phyloP scores from a whole-genome alignment of 2,329 filamentous ascomycete genomes.

The Metarhizium anisopliae region DNA sequence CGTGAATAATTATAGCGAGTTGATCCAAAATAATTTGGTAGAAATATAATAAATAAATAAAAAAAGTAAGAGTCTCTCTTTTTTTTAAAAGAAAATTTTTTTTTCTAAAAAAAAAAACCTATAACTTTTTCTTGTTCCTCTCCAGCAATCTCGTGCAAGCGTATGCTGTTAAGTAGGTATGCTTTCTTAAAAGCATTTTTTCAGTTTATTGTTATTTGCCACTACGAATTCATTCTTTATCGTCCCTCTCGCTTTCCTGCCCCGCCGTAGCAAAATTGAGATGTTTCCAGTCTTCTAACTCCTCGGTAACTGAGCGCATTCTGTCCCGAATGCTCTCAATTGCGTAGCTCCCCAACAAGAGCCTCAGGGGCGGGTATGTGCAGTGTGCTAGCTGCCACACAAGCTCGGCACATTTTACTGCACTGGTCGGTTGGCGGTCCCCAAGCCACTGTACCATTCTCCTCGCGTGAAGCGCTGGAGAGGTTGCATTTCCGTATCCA shows the following conservation, averaged over 20 bases:
- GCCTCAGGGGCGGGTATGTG: slow-evolving; percentile 77
- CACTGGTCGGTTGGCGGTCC: slow-evolving; percentile 84
- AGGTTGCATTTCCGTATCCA: slow-evolving; percentile 67
- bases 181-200: too few relatives aligned
- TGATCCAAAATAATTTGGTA: too few relatives aligned
- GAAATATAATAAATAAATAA: too few relatives aligned
- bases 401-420: slow-evolving; percentile 84
- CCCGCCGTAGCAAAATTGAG: slow-evolving; percentile 53
- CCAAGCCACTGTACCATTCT: slow-evolving; percentile 92
- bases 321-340: slow-evolving; percentile 93
- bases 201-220: neutral
- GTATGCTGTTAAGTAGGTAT: too few relatives aligned
- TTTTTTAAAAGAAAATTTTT: too few relatives aligned
- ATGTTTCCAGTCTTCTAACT: slow-evolving; percentile 89
- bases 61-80: too few relatives aligned
- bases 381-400: slow-evolving; percentile 95
- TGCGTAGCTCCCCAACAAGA: slow-evolving; percentile 87
- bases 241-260: neutral
- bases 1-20: too few relatives aligned
- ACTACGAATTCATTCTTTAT: neutral
- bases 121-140: too few relatives aligned
- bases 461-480: slow-evolving; percentile 80
- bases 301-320: slow-evolving; percentile 83
- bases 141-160: too few relatives aligned
- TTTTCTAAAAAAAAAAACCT: too few relatives aligned